Conservation (phyloP, 2,329 filamentous ascomycete genomes). For the Diplodia sapinea region DNA sequence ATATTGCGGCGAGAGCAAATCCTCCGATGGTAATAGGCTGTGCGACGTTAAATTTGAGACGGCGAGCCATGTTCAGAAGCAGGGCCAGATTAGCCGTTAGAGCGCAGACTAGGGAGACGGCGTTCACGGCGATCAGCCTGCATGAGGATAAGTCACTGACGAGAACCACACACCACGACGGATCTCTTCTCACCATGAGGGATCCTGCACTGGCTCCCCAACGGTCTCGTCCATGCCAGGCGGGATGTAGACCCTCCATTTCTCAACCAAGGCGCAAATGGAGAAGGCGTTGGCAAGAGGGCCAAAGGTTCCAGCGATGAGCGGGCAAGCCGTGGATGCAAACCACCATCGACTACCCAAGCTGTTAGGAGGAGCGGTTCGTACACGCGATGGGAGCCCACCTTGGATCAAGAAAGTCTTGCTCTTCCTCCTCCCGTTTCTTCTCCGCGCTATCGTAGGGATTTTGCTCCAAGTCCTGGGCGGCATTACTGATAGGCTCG, state of each 20-base stretch:
- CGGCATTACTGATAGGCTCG: slow-evolving; percentile 55
- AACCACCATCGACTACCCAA: slow-evolving; percentile 63
- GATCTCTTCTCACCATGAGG: slow-evolving; percentile 53
- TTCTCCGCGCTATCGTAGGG: slow-evolving; percentile 42
- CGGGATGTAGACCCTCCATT: slow-evolving; percentile 62
- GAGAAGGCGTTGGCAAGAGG: slow-evolving; percentile 62
- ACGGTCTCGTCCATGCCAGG: slow-evolving; percentile 52
- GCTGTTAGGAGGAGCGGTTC: background rate
- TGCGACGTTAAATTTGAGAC: slow-evolving; percentile 60
- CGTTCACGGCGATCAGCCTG: slow-evolving; percentile 61
- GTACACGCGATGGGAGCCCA: slow-evolving; percentile 33
- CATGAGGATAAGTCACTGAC: slow-evolving; percentile 4
- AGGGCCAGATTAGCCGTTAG: slow-evolving; percentile 61
- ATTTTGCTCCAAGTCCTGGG: slow-evolving; percentile 52
- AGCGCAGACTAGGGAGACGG: slow-evolving; percentile 60
- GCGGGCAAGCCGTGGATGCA: slow-evolving; percentile 63
- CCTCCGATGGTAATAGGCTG: slow-evolving; percentile 66
- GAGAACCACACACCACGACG: background rate
- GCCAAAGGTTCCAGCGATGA: slow-evolving; percentile 62
- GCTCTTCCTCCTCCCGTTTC: slow-evolving; percentile 48
- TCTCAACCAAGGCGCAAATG: slow-evolving; percentile 61
- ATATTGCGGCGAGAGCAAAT: slow-evolving; percentile 61
- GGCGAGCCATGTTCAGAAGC: slow-evolving; percentile 64
- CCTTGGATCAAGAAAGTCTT: slow-evolving; percentile 54
- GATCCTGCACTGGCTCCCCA: slow-evolving; percentile 58